phyloP scores from a whole-genome alignment of 805 yeast genomes.

The Ogataea saltuana region DNA sequence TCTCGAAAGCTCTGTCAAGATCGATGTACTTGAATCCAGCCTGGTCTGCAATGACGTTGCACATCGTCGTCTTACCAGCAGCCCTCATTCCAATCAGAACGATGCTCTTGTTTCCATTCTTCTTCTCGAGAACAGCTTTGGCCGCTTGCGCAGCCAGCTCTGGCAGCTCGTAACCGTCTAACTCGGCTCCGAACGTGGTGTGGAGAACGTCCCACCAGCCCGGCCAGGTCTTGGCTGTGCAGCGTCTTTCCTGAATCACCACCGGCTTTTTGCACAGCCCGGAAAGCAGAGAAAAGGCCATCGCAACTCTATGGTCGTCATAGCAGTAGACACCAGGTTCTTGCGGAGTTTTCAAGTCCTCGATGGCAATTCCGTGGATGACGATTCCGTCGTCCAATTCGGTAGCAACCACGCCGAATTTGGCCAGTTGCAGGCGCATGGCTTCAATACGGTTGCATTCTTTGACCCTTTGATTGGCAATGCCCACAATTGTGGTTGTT shows the following conservation, averaged over 20 bases:
- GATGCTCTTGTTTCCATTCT: constrained; percentile 56
- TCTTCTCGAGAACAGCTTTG: constrained; percentile 21
- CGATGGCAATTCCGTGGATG: constrained; percentile 65
- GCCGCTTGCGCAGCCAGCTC: constrained; percentile 15
- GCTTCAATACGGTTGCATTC: constrained; percentile 97
- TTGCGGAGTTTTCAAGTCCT: constrained; percentile 56
- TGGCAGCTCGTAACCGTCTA: constrained; percentile 68
- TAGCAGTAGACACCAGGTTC: constrained; percentile 69
- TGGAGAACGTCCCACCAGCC: constrained; percentile 98
- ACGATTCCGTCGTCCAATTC: constrained; percentile 93
- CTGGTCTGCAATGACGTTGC: constrained; percentile 72
- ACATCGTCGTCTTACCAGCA: constrained; percentile 89
- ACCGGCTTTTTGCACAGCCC: constrained; percentile 64
- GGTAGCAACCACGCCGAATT: constrained; percentile 83
- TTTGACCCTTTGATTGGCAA: constrained; percentile 96
- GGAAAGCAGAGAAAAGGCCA: constrained; percentile 90
- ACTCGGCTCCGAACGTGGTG: constrained; percentile 57
- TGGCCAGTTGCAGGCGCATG: constrained; percentile 84
- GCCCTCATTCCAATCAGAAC: constrained; percentile 97
- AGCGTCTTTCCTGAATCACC: constrained; percentile 78
- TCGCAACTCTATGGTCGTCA: constrained; percentile 97
- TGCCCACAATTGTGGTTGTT: constrained; percentile 84
- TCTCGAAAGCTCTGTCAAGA: constrained; percentile 72
- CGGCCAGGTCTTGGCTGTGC: constrained; percentile 99
- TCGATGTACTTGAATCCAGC: constrained; percentile 73